phyloP scores from a whole-genome alignment of 345 rosid genomes.

The Pistacia integerrima region DNA sequence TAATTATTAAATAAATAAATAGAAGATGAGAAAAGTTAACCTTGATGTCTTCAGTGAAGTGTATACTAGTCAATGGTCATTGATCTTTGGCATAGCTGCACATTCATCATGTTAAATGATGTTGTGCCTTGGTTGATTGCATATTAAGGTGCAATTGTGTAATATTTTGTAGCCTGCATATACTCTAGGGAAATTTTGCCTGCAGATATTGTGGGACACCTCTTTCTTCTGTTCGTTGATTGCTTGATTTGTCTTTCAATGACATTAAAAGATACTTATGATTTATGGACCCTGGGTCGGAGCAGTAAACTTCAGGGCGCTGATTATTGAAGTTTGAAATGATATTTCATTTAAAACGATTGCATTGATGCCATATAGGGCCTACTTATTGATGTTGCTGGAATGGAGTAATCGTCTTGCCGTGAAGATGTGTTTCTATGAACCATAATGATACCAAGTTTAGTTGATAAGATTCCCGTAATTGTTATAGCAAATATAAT shows the following conservation, averaged over 20 bases:
- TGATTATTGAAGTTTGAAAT: background rate
- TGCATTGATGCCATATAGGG: background rate
- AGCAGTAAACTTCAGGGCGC: background rate
- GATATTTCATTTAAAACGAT: background rate
- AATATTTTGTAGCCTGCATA: background rate
- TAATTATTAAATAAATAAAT: background rate
- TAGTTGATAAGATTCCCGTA: background rate
- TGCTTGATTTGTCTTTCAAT: background rate
- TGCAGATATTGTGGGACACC: background rate
- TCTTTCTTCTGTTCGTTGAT: background rate
- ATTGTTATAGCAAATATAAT: background rate
- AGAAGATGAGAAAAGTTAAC: background rate
- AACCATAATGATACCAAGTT: background rate
- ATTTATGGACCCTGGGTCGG: background rate
- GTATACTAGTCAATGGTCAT: background rate
- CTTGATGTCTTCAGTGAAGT: background rate
- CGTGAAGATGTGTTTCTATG: background rate
- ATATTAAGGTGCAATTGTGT: background rate
- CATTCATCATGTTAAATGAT: background rate
- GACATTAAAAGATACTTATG: background rate
- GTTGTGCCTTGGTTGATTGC: constrained; percentile 4
- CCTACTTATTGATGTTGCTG: background rate
- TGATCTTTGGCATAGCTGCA: background rate
- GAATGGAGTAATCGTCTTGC: background rate
- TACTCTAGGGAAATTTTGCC: background rate